Percentiles rank a stretch among this genome's conserved stretches.
These are phyloP conservation scores for Fusarium nematophilum DNA, from an alignment of 2,329 filamentous ascomycete genomes.

Conservation along the genomic window DNA sequence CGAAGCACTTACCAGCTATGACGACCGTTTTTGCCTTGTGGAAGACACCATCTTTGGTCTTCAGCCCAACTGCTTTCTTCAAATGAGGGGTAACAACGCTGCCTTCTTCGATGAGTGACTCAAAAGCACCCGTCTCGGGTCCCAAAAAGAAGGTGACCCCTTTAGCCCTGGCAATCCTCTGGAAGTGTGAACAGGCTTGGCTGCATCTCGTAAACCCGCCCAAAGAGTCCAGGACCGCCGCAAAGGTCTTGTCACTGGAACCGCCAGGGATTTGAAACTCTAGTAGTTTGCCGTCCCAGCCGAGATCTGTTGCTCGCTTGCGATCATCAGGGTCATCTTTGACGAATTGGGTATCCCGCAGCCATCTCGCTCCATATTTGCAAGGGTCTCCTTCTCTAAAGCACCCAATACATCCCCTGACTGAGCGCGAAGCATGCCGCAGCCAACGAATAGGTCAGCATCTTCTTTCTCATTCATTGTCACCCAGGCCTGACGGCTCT, in stretches of 20 bases:
- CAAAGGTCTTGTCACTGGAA: not conserved
- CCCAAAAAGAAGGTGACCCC: not conserved
- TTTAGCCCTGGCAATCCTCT: not conserved
- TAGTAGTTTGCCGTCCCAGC: not conserved
- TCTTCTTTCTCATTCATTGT: no score
- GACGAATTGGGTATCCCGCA: no score
- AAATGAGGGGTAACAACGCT: not conserved
- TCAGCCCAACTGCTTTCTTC: not conserved
- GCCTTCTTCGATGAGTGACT: not conserved
- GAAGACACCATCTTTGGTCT: not conserved
- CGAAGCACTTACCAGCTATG: not conserved
- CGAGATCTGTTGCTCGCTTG: not conserved
- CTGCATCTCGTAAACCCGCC: not conserved
- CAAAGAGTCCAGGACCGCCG: not conserved
- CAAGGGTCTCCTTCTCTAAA: no score
- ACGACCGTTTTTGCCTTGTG: not conserved
- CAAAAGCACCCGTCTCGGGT: not conserved
- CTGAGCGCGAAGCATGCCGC: no score
- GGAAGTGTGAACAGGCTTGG: not conserved
- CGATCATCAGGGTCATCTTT: no score
- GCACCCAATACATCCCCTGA: no score
- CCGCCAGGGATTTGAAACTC: not conserved
- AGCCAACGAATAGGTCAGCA: no score
- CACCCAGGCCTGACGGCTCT: not conserved
- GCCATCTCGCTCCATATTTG: no score